Evolutionary conservation across 1,284 basidiomycete species (phyloP), one percentile per base, ranked within the genome.

Genomic region (Ganoderma lingzhi): DNA sequence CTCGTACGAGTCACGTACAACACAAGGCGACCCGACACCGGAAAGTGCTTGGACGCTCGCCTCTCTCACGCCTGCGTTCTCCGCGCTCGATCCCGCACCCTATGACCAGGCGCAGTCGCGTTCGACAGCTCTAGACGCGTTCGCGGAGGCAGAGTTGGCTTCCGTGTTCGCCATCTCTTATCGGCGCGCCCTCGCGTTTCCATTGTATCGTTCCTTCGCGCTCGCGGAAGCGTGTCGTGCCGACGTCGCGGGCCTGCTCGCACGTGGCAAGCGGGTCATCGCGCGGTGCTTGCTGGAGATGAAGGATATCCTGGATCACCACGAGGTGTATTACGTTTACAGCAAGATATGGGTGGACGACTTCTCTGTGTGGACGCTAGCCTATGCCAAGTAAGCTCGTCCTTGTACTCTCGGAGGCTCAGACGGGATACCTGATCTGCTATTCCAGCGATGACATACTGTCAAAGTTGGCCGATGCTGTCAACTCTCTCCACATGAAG

Each of bases 21-120:
- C 90, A 0, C 88, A 91, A 71, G 83, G 84, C 63, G 93, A 95
- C 71, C 88, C 93, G 30, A 94, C 91, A 2, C 86, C 93, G 15
- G 93, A 95, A 79, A 95, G 93, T 76, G 90, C 92, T 28, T 95
- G 93, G 93, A 95, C 93, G 2, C 84, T 95, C 64, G 86, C 88
- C 73, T 84, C 82, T 51, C 84, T 95, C 65, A 88, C 87, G 8
- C 90, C 93, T 56, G 88, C 88, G 3, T 93, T 95, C 79, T 88
- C 93, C 37, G 91, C 93, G 0, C 87, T 95, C 39, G 92, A 94
- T 77, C 87, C 90, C 37, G 87, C 90, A 51, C 87, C 88, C 2
- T 90, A 87, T 74, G 61, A 66, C 39, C 71, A 71, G n/a, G 48
- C 64, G 10, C 73, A 78, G 28, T 73, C 74, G n/a, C 59, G 39